Evolutionary conservation across 345 rosid species (phyloP).

Genomic region (Salix arbutifolia): DNA sequence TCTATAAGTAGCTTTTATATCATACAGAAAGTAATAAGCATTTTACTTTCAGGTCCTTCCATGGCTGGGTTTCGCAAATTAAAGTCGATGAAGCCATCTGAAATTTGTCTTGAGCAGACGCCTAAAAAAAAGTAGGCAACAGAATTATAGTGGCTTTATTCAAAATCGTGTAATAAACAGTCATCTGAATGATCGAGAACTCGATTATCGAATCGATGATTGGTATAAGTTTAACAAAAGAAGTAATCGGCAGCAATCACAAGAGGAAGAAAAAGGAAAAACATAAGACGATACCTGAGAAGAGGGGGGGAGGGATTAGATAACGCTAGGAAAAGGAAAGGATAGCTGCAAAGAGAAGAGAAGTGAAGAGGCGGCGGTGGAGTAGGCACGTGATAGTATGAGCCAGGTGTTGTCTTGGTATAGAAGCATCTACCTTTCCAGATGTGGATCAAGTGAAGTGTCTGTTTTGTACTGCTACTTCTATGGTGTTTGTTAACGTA

Average conservation of each 20-base stretch:
- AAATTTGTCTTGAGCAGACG: not conserved
- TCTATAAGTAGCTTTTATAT: not conserved
- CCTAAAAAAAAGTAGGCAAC: not conserved
- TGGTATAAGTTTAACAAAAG: too few relatives aligned
- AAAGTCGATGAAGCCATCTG: conserved; percentile 64
- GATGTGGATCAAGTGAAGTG: too few relatives aligned
- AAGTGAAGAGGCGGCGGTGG: not conserved
- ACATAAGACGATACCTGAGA: not conserved
- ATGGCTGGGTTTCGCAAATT: conserved; percentile 65
- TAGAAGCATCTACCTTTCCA: too few relatives aligned
- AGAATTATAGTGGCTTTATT: too few relatives aligned
- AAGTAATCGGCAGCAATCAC: not conserved
- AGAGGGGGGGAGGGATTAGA: not conserved
- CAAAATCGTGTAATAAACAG: too few relatives aligned
- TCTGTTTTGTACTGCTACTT: too few relatives aligned
- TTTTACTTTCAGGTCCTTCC: conserved; percentile 85
- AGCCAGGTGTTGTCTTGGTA: not conserved
- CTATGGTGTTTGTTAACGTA: too few relatives aligned
- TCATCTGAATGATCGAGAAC: too few relatives aligned
- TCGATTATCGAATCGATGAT: too few relatives aligned
- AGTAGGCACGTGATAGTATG: not conserved
- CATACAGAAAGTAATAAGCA: not conserved
- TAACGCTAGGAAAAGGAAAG: not conserved
- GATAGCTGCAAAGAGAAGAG: too few relatives aligned
- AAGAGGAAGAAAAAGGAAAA: not conserved